Evolutionary conservation across 176 grass and related monocot species (phyloP).

Genomic region (Saccharum spontaneum): DNA sequence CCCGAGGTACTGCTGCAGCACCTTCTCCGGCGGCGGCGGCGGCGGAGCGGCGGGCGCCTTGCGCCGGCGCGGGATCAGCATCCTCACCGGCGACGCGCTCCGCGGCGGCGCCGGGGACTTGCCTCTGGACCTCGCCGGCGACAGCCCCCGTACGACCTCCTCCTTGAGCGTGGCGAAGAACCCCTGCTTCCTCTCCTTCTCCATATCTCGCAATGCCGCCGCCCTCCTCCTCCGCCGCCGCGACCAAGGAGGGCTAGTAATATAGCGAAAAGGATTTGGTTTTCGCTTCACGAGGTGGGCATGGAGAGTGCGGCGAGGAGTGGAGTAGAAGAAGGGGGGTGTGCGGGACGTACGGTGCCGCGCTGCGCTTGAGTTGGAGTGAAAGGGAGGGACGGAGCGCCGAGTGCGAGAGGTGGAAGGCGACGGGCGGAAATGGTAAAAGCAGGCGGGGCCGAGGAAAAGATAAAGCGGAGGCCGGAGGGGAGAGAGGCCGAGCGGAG

Average conservation of each 20-base stretch:
- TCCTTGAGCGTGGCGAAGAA: slow-evolving; percentile 72
- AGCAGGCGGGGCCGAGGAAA: slow-evolving; percentile 31
- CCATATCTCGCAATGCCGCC: slow-evolving; percentile 48
- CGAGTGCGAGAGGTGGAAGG: slow-evolving; percentile 31
- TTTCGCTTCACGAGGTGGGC: slow-evolving; percentile 41
- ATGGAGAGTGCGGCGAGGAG: slow-evolving; percentile 39
- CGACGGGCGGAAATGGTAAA: slow-evolving; percentile 29
- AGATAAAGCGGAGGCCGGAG: slow-evolving; percentile 33
- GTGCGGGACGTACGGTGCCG: not conserved
- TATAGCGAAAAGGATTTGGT: not conserved
- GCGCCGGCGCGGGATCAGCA: slow-evolving; percentile 61
- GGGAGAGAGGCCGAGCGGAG: not conserved
- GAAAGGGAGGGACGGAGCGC: not conserved
- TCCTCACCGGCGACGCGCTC: slow-evolving; percentile 49
- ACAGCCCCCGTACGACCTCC: slow-evolving; percentile 69
- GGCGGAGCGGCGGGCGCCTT: slow-evolving; percentile 15
- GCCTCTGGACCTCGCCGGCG: slow-evolving; percentile 53
- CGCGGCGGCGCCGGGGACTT: slow-evolving; percentile 40
- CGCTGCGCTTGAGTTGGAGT: slow-evolving; percentile 12
- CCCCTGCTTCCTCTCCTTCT: slow-evolving; percentile 83
- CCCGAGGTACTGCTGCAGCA: slow-evolving; percentile 39
- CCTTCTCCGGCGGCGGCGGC: slow-evolving; percentile 38
- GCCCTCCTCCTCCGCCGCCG: not conserved
- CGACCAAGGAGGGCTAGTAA: not conserved
- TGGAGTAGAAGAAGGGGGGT: slow-evolving; percentile 41